These are phyloP conservation scores for Fusarium sp. DNA, from an alignment of 2,329 filamentous ascomycete species.

Conservation along the genomic window DNA sequence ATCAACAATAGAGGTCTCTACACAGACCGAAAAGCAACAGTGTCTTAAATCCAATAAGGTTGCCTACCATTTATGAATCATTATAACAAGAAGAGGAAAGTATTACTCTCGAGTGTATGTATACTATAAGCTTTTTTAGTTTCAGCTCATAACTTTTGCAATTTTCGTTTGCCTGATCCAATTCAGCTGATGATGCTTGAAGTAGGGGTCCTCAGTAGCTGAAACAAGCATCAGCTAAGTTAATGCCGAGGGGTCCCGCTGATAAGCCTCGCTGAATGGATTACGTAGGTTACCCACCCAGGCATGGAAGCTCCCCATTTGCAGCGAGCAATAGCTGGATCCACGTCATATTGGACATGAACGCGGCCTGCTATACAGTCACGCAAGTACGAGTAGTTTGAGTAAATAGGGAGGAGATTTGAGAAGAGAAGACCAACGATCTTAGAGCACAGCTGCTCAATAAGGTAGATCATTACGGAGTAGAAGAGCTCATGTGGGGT, in stretches of 20 bases:
- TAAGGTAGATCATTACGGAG: too few relatives aligned
- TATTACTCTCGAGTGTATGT: too few relatives aligned
- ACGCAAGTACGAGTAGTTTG: neutral
- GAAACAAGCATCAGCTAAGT: slow-evolving; percentile 37
- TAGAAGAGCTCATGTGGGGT: too few relatives aligned
- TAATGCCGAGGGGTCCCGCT: neutral
- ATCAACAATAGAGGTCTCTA: too few relatives aligned
- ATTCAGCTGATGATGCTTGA: slow-evolving; percentile 17
- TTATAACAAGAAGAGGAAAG: too few relatives aligned
- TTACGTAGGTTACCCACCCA: slow-evolving; percentile 12
- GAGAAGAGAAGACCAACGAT: neutral
- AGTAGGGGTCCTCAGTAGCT: slow-evolving; percentile 10
- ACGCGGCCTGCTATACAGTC: slow-evolving; percentile 6
- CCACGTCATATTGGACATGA: slow-evolving; percentile 37
- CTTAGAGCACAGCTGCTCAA: neutral
- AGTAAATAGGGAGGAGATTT: too few relatives aligned
- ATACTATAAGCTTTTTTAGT: too few relatives aligned
- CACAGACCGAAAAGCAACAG: too few relatives aligned
- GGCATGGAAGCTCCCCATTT: slow-evolving; percentile 31
- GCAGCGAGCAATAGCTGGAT: slow-evolving; percentile 9
- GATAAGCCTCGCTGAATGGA: neutral
- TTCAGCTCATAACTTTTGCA: neutral
- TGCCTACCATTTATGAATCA: too few relatives aligned
- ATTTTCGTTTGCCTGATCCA: neutral
- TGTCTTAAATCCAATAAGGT: too few relatives aligned